Percentiles rank a stretch among this genome's conserved stretches.
phyloP scores from a whole-genome alignment of 495 filamentous ascomycete species.

The Daldinia vernicosa region DNA sequence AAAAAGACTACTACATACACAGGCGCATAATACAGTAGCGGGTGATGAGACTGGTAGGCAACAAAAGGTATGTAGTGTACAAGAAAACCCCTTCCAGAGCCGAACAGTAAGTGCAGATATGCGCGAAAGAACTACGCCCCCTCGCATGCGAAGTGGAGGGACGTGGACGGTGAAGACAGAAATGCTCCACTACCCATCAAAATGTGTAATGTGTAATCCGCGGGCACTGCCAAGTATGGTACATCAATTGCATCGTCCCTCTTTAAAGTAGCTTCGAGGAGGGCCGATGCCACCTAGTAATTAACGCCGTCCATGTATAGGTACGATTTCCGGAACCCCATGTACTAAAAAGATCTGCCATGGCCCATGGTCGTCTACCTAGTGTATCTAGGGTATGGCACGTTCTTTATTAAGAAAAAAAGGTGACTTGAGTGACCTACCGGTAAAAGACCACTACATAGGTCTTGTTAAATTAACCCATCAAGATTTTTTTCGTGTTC shows the following conservation, averaged over 20 bases:
- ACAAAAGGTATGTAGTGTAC: constrained; percentile 1
- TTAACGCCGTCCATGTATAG: constrained; percentile 40
- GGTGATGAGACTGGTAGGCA: constrained; percentile 19
- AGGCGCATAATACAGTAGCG: constrained; percentile 23
- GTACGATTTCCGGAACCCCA: constrained; percentile 37
- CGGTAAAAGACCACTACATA: constrained; percentile 22
- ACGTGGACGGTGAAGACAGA: constrained; percentile 40
- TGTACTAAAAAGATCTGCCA: constrained; percentile 41
- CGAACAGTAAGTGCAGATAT: constrained; percentile 46
- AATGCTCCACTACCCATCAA: constrained; percentile 43
- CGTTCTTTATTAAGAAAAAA: constrained; percentile 1
- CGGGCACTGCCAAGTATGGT: constrained; percentile 41
- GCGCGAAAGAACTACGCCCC: constrained; percentile 44
- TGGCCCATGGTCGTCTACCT: neutral
- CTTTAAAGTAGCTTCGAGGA: constrained; percentile 42
- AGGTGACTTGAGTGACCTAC: constrained; percentile 23
- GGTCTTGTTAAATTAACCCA: constrained; percentile 36
- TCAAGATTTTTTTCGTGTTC: constrained; percentile 9
- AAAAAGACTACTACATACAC: constrained; percentile 28
- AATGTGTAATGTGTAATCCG: constrained; percentile 42
- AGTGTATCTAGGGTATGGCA: neutral
- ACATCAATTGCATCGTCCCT: constrained; percentile 44
- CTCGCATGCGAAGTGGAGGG: constrained; percentile 43
- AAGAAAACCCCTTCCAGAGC: constrained; percentile 28
- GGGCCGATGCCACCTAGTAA: constrained; percentile 44